Base-by-base conservation (phyloP, 805 yeast genomes). In the Schizosaccharomyces octosporus region DNA sequence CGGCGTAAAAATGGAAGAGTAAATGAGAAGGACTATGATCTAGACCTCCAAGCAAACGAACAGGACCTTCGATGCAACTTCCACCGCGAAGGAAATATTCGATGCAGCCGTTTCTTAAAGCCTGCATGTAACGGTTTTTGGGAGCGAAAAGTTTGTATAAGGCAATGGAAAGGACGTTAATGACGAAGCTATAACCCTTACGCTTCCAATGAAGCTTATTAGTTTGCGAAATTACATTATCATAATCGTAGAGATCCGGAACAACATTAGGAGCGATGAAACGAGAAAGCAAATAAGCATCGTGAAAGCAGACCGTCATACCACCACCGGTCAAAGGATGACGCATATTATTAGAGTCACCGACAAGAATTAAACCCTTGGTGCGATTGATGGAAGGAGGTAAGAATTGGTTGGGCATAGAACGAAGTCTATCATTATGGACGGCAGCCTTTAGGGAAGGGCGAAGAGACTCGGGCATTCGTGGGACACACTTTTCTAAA, bases 241-340 rank as follows among this genome's bases (percentile, higher is more conserved):
- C 78, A 66, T 82, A 77, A 69, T 88, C 84, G 31, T 69, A 69
- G 59, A 93, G 76, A 61, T 78, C 80, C 5, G 76, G 77, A 13
- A 81, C 78, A 1, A 74, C 29, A 61, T 77, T 67, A 62, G 84
- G 79, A 7, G 80, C 75, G 61, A 93, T 75, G 48, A 85, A 72
- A 66, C 79, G 77, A 21, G 85, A 81, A 58, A 88, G 75, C 42
- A 85, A 69, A 0, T 78, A 84, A 3, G 87, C 85, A 71, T 93
- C 98, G 69, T 82, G 85, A 63, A 93, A 75, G 1, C 96, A 97
- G 55, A 93, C 98, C 31, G 97, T 88, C 98, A 93, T 93, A 64
- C 98, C 98, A 65, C 98, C 98, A 61, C 98, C 98, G 0, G 97
- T 93, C 64, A 93, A 78, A 32, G 98, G 98, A 71, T 93, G 98